Conservation (phyloP, 345 rosid genomes). For the Viola odorata region DNA sequence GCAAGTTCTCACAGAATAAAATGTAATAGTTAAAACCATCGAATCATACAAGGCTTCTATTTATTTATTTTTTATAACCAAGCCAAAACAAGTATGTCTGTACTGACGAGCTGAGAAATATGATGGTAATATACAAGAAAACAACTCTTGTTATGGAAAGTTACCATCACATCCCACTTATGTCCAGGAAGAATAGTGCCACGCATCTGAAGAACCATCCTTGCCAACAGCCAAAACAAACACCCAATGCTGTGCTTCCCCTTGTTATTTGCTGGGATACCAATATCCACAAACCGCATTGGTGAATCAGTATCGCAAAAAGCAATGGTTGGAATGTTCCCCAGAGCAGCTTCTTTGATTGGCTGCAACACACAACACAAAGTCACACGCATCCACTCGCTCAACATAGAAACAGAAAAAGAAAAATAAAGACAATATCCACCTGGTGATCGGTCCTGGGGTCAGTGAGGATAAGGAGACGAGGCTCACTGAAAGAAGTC, state of each 20-base stretch:
- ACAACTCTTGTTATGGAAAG: not conserved
- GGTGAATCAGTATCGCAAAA: constrained; percentile 97
- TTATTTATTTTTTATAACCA: too few relatives aligned
- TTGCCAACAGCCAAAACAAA: constrained; percentile 87
- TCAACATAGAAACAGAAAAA: not conserved
- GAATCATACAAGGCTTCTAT: too few relatives aligned
- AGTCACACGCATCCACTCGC: too few relatives aligned
- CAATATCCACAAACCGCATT: constrained; percentile 84
- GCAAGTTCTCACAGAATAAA: not conserved
- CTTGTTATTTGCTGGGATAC: constrained; percentile 94
- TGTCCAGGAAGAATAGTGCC: constrained; percentile 66
- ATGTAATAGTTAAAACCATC: not conserved
- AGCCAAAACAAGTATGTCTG: not conserved
- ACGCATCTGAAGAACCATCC: constrained; percentile 97
- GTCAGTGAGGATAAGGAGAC: constrained; percentile 79
- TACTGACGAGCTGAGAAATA: not conserved
- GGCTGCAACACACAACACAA: constrained; percentile 46
- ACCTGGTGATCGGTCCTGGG: constrained; percentile 98
- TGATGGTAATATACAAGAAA: too few relatives aligned
- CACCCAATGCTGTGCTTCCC: constrained; percentile 98
- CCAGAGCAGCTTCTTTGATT: constrained; percentile 92
- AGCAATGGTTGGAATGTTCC: constrained; percentile 91
- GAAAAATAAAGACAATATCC: not conserved
- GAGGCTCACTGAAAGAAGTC: constrained; percentile 85
- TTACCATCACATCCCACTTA: constrained; percentile 32